Evolutionary conservation across 2,329 filamentous ascomycete species (phyloP).

Genomic region (Parascedosporium putredinis): DNA sequence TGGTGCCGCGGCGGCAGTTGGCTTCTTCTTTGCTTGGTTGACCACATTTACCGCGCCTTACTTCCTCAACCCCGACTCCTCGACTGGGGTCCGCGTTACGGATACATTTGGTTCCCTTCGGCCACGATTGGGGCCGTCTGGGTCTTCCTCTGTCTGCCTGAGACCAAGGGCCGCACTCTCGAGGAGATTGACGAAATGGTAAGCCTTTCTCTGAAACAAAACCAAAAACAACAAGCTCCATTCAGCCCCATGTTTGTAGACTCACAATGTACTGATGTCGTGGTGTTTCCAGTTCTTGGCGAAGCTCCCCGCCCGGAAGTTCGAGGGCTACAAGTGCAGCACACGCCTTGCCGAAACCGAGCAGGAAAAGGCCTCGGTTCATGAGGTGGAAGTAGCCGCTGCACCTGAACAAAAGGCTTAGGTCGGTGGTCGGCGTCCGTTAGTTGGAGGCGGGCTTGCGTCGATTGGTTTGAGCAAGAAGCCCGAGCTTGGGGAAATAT

Average conservation of each 20-base stretch:
- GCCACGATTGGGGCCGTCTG: slow-evolving; percentile 8
- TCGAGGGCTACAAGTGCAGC: slow-evolving; percentile 6
- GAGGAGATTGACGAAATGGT: slow-evolving; percentile 14
- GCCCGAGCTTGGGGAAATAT: no score
- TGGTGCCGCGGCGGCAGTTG: slow-evolving; percentile 35
- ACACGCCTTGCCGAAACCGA: not conserved
- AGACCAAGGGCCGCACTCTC: slow-evolving; percentile 8
- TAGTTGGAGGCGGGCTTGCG: no score
- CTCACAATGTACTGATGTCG: no score
- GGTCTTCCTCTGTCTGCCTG: slow-evolving; percentile 6
- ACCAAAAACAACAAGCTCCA: no score
- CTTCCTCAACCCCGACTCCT: slow-evolving; percentile 40
- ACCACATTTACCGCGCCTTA: slow-evolving; percentile 43
- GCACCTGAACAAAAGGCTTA: not conserved
- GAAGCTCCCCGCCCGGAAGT: slow-evolving; percentile 1
- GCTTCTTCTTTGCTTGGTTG: slow-evolving; percentile 40
- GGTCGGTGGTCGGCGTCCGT: no score
- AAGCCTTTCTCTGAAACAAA: not conserved
- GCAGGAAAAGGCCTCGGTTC: not conserved
- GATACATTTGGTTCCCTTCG: slow-evolving; percentile 36
- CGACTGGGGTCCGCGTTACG: slow-evolving; percentile 40
- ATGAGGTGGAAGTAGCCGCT: not conserved
- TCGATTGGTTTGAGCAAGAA: no score
- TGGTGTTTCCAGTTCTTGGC: slow-evolving; percentile 10
- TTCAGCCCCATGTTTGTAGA: no score